Percentiles rank a stretch among this genome's conserved stretches.
Conservation (phyloP, 495 filamentous ascomycete genomes). For the Neurospora intermedia region DNA sequence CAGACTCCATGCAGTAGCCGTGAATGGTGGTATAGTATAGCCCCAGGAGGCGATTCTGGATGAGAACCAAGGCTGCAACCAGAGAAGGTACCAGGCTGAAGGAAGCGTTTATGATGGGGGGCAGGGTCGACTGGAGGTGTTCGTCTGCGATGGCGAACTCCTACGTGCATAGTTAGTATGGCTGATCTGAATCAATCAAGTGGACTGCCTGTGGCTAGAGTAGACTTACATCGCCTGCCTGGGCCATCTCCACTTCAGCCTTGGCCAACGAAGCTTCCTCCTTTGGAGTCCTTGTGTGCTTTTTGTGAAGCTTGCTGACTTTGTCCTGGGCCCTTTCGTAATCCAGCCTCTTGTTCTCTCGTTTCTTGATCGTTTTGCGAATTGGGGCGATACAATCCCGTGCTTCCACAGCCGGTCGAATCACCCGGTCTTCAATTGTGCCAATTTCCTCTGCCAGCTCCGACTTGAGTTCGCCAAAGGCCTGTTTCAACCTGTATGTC, state of each 20-base stretch:
- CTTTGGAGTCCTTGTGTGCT: constrained; percentile 58
- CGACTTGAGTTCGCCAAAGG: constrained; percentile 61
- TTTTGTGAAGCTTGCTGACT: constrained; percentile 59
- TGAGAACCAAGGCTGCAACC: constrained; percentile 59
- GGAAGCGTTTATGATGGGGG: constrained; percentile 60
- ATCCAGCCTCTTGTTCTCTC: constrained; percentile 82
- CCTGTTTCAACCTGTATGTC: constrained; percentile 54
- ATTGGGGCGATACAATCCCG: constrained; percentile 62
- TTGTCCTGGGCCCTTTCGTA: constrained; percentile 73
- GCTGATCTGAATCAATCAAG: background rate
- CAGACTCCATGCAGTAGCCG: constrained; percentile 60
- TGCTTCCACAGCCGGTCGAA: constrained; percentile 62
- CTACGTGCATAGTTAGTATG: constrained; percentile 30
- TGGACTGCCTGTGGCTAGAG: background rate
- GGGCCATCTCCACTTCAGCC: constrained; percentile 64
- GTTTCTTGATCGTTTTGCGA: constrained; percentile 85
- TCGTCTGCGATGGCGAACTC: constrained; percentile 78
- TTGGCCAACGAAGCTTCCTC: constrained; percentile 70
- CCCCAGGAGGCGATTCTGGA: constrained; percentile 75
- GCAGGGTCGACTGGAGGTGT: constrained; percentile 63
- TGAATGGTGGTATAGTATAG: constrained; percentile 78
- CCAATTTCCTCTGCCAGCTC: constrained; percentile 68
- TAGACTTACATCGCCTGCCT: constrained; percentile 50
- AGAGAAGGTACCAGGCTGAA: constrained; percentile 75
- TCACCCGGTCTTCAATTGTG: constrained; percentile 60